Evolutionary conservation across 2,329 filamentous ascomycete species (phyloP).

Genomic region (Clathrospora elynae): DNA sequence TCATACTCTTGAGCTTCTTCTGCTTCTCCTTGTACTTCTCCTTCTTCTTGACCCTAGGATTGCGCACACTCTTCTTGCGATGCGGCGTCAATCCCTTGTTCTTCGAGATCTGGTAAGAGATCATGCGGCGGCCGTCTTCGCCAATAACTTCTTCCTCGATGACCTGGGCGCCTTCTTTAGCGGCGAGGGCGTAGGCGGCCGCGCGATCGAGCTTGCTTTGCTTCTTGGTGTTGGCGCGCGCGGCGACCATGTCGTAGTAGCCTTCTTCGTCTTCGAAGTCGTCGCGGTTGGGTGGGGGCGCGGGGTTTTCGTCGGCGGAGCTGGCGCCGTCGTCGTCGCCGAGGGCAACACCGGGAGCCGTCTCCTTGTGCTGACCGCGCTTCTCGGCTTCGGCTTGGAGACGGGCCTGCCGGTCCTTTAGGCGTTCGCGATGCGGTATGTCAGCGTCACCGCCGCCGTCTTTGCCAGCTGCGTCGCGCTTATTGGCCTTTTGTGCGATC

Average conservation of each 20-base stretch:
- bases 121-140: conserved; percentile 85
- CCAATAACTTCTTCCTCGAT: conserved; percentile 72
- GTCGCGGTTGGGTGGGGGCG: conserved; percentile 38
- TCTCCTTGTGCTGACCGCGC: conserved; percentile 68
- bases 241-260: conserved; percentile 89
- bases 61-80: conserved; percentile 91
- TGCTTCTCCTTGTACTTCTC: conserved; percentile 95
- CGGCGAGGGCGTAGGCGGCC: conserved; percentile 61
- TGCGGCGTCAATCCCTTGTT: conserved; percentile 93
- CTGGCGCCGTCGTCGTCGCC: conserved; percentile 67
- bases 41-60: conserved; percentile 97
- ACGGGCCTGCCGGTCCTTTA: conserved; percentile 82
- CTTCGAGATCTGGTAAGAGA: conserved; percentile 93
- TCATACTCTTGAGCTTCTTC: conserved; percentile 92
- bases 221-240: conserved; percentile 68
- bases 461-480: conserved; percentile 73
- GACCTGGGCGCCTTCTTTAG: conserved; percentile 63
- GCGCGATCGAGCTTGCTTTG: conserved; percentile 73
- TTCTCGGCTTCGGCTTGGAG: conserved; percentile 88
- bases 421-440: conserved; percentile 84
- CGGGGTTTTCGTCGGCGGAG: conserved; percentile 64
- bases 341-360: conserved; percentile 65
- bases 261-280: conserved; percentile 64
- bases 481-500: conserved; percentile 92
- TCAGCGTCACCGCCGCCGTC: conserved; percentile 80